Percentiles rank a stretch among this genome's conserved stretches.
phyloP scores from a whole-genome alignment of 164 flowering plant species.

The Paratinospora sagittata region DNA sequence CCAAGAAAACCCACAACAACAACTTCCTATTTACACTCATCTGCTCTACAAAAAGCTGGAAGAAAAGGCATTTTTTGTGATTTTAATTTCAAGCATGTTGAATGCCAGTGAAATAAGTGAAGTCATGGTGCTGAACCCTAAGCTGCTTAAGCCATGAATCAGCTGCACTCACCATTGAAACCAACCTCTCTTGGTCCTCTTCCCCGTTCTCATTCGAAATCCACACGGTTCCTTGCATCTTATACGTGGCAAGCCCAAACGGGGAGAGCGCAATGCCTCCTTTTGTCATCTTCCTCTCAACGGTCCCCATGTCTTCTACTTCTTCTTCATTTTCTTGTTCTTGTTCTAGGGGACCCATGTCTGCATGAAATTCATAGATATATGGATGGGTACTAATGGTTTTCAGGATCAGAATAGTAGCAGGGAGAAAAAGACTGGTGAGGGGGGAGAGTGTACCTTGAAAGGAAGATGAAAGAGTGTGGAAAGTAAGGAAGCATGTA shows the following conservation, averaged over 20 bases:
- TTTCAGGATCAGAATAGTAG: too few species aligned
- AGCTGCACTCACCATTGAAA: constrained; percentile 70
- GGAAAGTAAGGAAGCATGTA: constrained; percentile 90
- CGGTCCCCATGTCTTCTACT: constrained; percentile 34
- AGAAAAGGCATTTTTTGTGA: not conserved
- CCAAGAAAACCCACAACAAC: not conserved
- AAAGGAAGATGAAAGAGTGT: constrained; percentile 95
- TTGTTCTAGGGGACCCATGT: constrained; percentile 30
- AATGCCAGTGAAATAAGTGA: constrained; percentile 66
- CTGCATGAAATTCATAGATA: constrained; percentile 18
- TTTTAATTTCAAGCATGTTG: constrained; percentile 25
- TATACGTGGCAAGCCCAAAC: constrained; percentile 89
- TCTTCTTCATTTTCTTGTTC: not conserved
- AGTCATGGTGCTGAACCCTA: constrained; percentile 90
- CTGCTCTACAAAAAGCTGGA: not conserved
- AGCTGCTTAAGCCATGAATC: constrained; percentile 98
- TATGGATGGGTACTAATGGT: too few species aligned
- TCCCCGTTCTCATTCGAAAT: constrained; percentile 41
- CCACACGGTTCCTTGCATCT: constrained; percentile 89
- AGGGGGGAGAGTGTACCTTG: constrained; percentile 47
- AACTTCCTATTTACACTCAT: not conserved
- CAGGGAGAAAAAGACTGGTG: not conserved
- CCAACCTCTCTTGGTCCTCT: constrained; percentile 60
- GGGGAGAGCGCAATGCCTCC: constrained; percentile 57
- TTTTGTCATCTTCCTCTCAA: constrained; percentile 37